A percentile compares a stretch with the other conserved stretches of the same genome.
phyloP scores from a whole-genome alignment of 805 yeast genomes.

The Metschnikowia sp. region DNA sequence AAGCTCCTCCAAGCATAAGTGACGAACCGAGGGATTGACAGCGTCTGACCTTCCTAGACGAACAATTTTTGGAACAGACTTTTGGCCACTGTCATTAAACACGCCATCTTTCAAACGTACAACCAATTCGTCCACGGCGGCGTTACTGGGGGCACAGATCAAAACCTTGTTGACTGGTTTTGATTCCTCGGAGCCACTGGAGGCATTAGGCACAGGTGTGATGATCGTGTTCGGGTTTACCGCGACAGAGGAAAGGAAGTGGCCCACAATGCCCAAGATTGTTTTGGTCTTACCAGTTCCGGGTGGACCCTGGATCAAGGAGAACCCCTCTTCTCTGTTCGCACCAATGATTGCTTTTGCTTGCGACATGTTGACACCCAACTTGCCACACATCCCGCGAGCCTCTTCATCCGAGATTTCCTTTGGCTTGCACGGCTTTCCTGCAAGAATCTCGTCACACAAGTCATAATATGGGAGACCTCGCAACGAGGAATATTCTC shows the following conservation, averaged over 20 bases:
- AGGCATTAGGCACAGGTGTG: conserved; percentile 18
- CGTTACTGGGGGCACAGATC: conserved; percentile 97
- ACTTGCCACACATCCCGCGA: conserved; percentile 44
- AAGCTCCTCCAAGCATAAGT: conserved; percentile 79
- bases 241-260: conserved; percentile 47
- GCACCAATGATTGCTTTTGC: conserved; percentile 85
- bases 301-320: conserved; percentile 97
- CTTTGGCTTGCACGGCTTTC: conserved; percentile 51
- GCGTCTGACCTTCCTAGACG: conserved; percentile 90
- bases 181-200: conserved; percentile 27
- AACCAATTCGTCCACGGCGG: conserved; percentile 96
- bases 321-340: conserved; percentile 66
- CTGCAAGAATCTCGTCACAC: conserved; percentile 60
- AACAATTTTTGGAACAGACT: conserved; percentile 64
- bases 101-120: conserved; percentile 77
- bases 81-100: conserved; percentile 48
- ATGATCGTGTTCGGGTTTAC: conserved; percentile 17
- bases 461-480: conserved; percentile 84
- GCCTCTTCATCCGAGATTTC: conserved; percentile 33
- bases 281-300: conserved; percentile 99
- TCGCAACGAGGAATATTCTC: conserved; percentile 82
- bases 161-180: conserved; percentile 53
- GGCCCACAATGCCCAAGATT: conserved; percentile 85
- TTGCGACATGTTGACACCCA: conserved; percentile 79
- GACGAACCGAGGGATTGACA: conserved; percentile 75